Evolutionary conservation across 495 filamentous ascomycete species (phyloP), one percentile per base, ranked within the genome.

Genomic region (Cetradonia linearis): DNA sequence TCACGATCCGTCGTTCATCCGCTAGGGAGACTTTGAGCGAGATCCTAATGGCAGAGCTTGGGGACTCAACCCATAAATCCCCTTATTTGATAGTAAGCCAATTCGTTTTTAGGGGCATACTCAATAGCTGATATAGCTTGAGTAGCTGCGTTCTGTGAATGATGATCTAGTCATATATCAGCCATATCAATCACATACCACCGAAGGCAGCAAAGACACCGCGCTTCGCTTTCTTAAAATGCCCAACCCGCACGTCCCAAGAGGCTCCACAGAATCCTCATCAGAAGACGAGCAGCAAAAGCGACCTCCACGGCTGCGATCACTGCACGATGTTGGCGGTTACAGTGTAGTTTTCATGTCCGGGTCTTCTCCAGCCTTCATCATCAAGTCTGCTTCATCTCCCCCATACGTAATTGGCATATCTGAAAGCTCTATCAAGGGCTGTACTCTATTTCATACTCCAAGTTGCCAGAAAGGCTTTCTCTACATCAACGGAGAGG

Each of bases 91-190:
- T 97, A 68, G 86, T 92, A 75, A 68, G 82, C 69, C 36, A 31
- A 33, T 6, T 44, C 18, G 36, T 18, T 42, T 27, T 31, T n/a
- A 46, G 42, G 5, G 31, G 20, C 13, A 5, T 60, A n/a, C 23
- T 56, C 20, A 11, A 25, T 60, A 61, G 50, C 48, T 60, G 9
- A 65, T 25, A 20, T 54, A 63, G 18, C 7, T 54, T 55, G 40
- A 38, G 0, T 65, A 91, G 87, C 74, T 89, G 46, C 88, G 92
- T 33, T 86, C 88, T 46, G 77, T 78, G 13, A 85, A 81, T 61
- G 85, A 95, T 60, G 91, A 97, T 66, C 70, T 96, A 5, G 83
- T 84, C n/a, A 76, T 96, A 49, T 98, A 97, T 68, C 83, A 88
- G 68, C 89, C 91, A 0, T 90, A 85, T 68, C 75, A 78, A 60